Conservation (phyloP, 495 filamentous ascomycete genomes). For the Penicillium steckii region DNA sequence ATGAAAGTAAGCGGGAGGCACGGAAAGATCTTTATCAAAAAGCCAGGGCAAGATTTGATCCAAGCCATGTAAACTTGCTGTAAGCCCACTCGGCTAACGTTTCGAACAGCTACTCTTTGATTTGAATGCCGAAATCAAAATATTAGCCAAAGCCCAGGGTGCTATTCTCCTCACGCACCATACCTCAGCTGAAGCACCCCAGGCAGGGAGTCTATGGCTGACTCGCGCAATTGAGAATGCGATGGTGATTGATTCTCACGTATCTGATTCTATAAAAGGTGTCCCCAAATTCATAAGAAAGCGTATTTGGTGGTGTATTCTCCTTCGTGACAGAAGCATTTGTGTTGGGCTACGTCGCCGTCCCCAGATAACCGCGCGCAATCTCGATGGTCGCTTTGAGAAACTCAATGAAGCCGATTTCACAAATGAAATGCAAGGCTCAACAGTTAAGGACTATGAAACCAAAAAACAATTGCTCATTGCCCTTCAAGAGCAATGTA, state of each 20-base stretch:
- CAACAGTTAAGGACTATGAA: slow-evolving; percentile 40
- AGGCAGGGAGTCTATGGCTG: slow-evolving; percentile 47
- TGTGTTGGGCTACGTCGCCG: slow-evolving; percentile 47
- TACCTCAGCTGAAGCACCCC: slow-evolving; percentile 33
- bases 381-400: slow-evolving; percentile 32
- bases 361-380: slow-evolving; percentile 43
- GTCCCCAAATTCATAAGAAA: slow-evolving; percentile 32
- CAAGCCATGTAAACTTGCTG: not conserved
- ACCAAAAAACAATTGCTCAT: slow-evolving; percentile 40
- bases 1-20: slow-evolving; percentile 39
- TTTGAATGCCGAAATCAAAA: slow-evolving; percentile 26
- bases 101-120: slow-evolving; percentile 25
- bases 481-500: slow-evolving; percentile 44
- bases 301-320: slow-evolving; percentile 50
- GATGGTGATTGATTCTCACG: slow-evolving; percentile 40
- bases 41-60: slow-evolving; percentile 30
- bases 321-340: slow-evolving; percentile 50
- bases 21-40: slow-evolving; percentile 42
- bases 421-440: slow-evolving; percentile 39
- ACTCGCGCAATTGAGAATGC: slow-evolving; percentile 47
- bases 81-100: too few species aligned
- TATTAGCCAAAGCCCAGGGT: slow-evolving; percentile 39
- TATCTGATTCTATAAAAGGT: slow-evolving; percentile 8
- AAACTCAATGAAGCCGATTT: slow-evolving; percentile 40
- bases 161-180: slow-evolving; percentile 44